These are phyloP conservation scores for Aquilaria malaccensis DNA, from an alignment of 345 rosid species.

Conservation along the genomic window DNA sequence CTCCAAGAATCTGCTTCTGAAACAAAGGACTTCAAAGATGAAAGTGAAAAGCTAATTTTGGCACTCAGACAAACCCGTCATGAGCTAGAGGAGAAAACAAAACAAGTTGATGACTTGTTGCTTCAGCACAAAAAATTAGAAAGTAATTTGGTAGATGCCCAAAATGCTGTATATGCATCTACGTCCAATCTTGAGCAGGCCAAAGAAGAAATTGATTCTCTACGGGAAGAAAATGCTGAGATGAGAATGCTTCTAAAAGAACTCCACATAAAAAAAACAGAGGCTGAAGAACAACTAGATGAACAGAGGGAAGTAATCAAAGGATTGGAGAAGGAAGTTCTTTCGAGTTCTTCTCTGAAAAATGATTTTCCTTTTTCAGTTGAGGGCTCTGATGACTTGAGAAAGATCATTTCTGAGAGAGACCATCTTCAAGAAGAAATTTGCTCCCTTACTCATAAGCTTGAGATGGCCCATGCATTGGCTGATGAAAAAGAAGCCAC, in stretches of 20 bases:
- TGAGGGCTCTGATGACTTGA: constrained; percentile 48
- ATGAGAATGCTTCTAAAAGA: constrained; percentile 56
- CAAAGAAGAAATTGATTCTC: constrained; percentile 40
- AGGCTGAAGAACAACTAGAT: constrained; percentile 64
- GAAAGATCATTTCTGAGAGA: constrained; percentile 39
- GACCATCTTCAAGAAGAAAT: constrained; percentile 57
- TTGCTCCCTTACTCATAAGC: constrained; percentile 47
- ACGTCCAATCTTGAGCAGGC: constrained; percentile 50
- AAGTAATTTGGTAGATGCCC: constrained; percentile 37
- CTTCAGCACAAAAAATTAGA: constrained; percentile 47
- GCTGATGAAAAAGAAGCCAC: constrained; percentile 91
- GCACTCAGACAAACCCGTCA: constrained; percentile 42
- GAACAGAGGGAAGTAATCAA: constrained; percentile 64
- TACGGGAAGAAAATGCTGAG: constrained; percentile 64
- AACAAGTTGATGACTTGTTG: constrained; percentile 48
- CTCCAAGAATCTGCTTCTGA: constrained; percentile 84
- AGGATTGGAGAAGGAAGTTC: constrained; percentile 74
- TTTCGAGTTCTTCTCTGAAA: constrained; percentile 47
- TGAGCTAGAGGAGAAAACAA: constrained; percentile 60
- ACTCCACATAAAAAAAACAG: constrained; percentile 48
- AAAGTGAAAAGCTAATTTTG: constrained; percentile 48
- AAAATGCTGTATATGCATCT: constrained; percentile 43
- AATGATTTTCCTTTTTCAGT: constrained; percentile 35
- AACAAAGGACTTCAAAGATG: constrained; percentile 60
- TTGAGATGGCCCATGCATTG: constrained; percentile 55